Conservation (phyloP, 2,329 filamentous ascomycete species). For the Hymenoscyphus occultus region DNA sequence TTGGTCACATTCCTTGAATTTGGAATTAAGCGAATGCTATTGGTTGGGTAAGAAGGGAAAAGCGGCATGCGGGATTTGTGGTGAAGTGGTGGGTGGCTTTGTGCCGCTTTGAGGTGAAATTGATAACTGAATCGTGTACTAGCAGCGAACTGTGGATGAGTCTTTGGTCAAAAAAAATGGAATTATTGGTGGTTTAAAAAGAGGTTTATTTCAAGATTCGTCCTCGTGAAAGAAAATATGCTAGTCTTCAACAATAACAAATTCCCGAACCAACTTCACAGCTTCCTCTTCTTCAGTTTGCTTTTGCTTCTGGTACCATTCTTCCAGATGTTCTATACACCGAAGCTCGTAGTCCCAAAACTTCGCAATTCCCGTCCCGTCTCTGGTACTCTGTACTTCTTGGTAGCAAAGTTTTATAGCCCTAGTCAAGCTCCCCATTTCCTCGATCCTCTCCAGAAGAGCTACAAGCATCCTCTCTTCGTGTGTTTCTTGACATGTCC, state of each 20-base stretch:
- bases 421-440: too few relatives aligned
- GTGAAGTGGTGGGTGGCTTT: not conserved
- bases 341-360: not conserved
- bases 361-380: not conserved
- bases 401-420: too few relatives aligned
- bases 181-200: too few relatives aligned
- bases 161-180: too few relatives aligned
- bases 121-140: too few relatives aligned
- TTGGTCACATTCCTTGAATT: constrained; percentile 4
- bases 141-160: too few relatives aligned
- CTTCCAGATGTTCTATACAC: not conserved
- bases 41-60: not conserved
- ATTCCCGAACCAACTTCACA: not conserved
- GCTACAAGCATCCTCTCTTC: too few relatives aligned
- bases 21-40: not conserved
- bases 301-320: not conserved
- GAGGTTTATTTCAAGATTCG: too few relatives aligned
- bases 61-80: not conserved
- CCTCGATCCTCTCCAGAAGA: too few relatives aligned
- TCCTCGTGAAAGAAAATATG: not conserved
- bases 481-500: not conserved
- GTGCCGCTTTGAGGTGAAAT: too few relatives aligned
- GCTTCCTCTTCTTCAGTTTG: not conserved
- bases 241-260: not conserved
- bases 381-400: too few relatives aligned